These are phyloP conservation scores for Solanum ossicruentum DNA, from an alignment of 257 asterid genomes.

Conservation along the genomic window DNA sequence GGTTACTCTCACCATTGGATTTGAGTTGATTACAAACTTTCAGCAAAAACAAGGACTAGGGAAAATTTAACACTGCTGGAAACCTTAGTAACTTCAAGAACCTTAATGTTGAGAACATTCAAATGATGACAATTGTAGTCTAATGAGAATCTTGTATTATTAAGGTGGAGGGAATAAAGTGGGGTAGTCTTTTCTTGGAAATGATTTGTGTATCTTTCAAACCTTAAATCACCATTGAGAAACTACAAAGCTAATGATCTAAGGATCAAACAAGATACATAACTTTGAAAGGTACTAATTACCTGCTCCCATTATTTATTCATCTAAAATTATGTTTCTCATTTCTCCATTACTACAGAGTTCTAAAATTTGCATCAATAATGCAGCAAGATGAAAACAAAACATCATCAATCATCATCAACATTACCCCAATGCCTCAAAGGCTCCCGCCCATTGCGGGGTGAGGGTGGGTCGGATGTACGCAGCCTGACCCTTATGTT, in stretches of 20 bases:
- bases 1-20: too few relatives aligned
- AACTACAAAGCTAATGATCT: too few relatives aligned
- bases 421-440: too few relatives aligned
- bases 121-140: slow-evolving; percentile 7
- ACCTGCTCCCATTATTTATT: background rate
- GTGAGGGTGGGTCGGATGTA: too few relatives aligned
- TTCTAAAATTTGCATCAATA: background rate
- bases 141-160: background rate
- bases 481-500: too few relatives aligned
- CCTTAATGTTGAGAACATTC: slow-evolving; percentile 47
- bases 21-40: background rate
- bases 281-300: background rate
- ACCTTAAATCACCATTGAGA: background rate
- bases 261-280: too few relatives aligned
- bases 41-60: slow-evolving; percentile 47
- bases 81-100: slow-evolving; percentile 51
- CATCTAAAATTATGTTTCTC: background rate
- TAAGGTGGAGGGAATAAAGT: background rate
- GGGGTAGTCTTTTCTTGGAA: background rate
- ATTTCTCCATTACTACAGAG: background rate
- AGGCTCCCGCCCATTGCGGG: too few relatives aligned
- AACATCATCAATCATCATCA: too few relatives aligned
- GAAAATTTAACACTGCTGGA: slow-evolving; percentile 32
- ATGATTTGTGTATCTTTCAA: background rate
- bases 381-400: background rate